A percentile compares a stretch with the other conserved stretches of the same genome.
Evolutionary conservation across 176 grass and related monocot genomes (phyloP).

Genomic region (Oryza nivara): DNA sequence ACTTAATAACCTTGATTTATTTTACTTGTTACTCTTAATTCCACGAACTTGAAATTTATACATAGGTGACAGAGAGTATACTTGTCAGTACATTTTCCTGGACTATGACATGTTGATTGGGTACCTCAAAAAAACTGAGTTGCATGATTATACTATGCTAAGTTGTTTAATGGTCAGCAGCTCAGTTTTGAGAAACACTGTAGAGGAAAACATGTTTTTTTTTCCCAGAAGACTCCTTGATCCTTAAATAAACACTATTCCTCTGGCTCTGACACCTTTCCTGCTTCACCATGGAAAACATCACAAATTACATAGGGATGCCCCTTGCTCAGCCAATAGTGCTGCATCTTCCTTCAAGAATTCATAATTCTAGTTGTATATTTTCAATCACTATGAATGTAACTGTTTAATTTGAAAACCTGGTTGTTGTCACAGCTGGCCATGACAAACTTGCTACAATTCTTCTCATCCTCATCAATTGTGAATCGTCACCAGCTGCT

Average conservation of each 20-base stretch:
- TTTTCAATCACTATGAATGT: background rate
- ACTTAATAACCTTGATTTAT: background rate
- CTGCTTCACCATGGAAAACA: slow-evolving; percentile 4
- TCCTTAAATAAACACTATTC: background rate
- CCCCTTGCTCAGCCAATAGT: background rate
- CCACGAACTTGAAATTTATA: background rate
- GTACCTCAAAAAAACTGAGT: background rate
- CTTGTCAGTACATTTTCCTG: background rate
- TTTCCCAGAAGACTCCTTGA: background rate
- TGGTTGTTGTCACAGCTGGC: background rate
- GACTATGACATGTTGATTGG: background rate
- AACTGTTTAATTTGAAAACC: background rate
- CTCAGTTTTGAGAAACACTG: background rate
- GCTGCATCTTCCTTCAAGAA: background rate
- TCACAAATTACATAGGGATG: background rate
- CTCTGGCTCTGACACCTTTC: background rate
- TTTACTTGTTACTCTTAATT: background rate
- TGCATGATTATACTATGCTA: background rate
- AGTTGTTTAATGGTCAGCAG: background rate
- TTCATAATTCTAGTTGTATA: background rate
- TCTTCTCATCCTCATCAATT: background rate
- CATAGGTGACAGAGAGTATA: background rate
- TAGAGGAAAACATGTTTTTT: background rate
- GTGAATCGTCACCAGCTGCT: background rate
- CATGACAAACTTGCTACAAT: background rate